Evolutionary conservation across 2,329 filamentous ascomycete species (phyloP).

Genomic region (Trichoderma sp.): DNA sequence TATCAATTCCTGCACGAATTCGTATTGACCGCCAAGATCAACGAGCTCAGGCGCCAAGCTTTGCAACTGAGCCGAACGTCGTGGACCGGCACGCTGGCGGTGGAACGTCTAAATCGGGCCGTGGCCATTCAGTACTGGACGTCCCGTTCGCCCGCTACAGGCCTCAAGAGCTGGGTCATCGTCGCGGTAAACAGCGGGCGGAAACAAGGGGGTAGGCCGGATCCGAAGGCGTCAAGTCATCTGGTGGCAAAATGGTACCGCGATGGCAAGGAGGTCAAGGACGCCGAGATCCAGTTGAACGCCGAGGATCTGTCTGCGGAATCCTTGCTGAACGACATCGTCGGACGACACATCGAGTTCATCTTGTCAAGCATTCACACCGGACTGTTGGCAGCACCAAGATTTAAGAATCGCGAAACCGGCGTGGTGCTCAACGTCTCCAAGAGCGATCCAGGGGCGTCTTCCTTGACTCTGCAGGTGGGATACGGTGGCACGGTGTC

Average conservation of each 20-base stretch:
- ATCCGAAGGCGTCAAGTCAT: conserved; percentile 53
- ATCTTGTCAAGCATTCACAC: conserved; percentile 69
- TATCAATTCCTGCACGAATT: conserved; percentile 88
- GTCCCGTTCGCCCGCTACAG: conserved; percentile 53
- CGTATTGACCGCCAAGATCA: conserved; percentile 86
- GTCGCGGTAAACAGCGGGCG: conserved; percentile 75
- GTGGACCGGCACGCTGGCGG: conserved; percentile 77
- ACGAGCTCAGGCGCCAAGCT: conserved; percentile 77
- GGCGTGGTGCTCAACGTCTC: conserved; percentile 61
- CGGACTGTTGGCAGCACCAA: conserved; percentile 59
- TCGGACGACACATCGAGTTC: conserved; percentile 73
- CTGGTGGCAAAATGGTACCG: conserved; percentile 80
- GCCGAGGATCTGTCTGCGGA: conserved; percentile 71
- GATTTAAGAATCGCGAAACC: conserved; percentile 64
- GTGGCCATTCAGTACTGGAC: conserved; percentile 92
- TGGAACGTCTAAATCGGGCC: conserved; percentile 79
- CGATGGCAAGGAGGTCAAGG: conserved; percentile 73
- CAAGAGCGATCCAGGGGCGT: conserved; percentile 64
- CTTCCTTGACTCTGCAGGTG: conserved; percentile 68
- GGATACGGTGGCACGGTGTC: conserved; percentile 62
- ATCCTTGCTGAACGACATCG: conserved; percentile 69
- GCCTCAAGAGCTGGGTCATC: conserved; percentile 86
- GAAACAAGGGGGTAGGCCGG: conserved; percentile 45
- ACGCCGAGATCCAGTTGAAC: conserved; percentile 69
- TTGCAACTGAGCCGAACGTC: conserved; percentile 65